phyloP scores from a whole-genome alignment of 345 rosid genomes.

The Ceriops decandra region DNA sequence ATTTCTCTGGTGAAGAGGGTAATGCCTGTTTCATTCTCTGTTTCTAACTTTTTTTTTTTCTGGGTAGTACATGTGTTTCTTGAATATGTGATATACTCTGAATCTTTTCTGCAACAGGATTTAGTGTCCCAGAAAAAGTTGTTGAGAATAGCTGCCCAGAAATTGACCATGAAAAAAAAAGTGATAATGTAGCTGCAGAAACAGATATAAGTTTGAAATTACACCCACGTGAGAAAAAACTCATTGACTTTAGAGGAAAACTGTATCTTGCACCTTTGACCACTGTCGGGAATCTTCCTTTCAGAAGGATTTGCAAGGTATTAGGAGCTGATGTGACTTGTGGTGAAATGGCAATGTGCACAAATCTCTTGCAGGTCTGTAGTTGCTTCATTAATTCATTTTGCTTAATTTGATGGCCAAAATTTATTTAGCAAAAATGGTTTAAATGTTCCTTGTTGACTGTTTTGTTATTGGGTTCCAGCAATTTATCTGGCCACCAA shows the following conservation, averaged over 20 bases:
- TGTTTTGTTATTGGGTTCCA: no score
- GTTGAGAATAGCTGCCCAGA: conserved; percentile 20
- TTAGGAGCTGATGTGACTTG: conserved; percentile 91
- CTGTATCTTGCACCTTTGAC: conserved; percentile 92
- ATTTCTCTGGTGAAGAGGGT: conserved; percentile 31
- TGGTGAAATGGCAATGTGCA: conserved; percentile 99
- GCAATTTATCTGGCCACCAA: no score
- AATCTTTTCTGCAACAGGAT: conserved; percentile 36
- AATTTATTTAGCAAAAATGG: neutral
- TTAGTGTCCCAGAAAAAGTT: conserved; percentile 27
- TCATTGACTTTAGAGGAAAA: conserved; percentile 82
- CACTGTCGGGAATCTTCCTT: conserved; percentile 97
- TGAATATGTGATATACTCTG: conserved; percentile 11
- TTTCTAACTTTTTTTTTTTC: neutral
- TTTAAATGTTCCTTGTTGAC: neutral
- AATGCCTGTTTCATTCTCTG: conserved; percentile 35
- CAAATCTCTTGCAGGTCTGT: conserved; percentile 84
- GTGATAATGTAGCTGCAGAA: conserved; percentile 34
- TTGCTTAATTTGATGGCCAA: neutral
- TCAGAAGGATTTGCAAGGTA: conserved; percentile 85
- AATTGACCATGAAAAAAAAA: conserved; percentile 24
- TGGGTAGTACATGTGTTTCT: neutral
- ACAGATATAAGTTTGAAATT: conserved; percentile 54
- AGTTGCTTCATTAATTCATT: neutral
- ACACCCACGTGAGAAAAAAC: conserved; percentile 81